These are phyloP conservation scores for Coemansia sp. DNA, from an alignment of 192 early-diverging fungal species.

Conservation along the genomic window DNA sequence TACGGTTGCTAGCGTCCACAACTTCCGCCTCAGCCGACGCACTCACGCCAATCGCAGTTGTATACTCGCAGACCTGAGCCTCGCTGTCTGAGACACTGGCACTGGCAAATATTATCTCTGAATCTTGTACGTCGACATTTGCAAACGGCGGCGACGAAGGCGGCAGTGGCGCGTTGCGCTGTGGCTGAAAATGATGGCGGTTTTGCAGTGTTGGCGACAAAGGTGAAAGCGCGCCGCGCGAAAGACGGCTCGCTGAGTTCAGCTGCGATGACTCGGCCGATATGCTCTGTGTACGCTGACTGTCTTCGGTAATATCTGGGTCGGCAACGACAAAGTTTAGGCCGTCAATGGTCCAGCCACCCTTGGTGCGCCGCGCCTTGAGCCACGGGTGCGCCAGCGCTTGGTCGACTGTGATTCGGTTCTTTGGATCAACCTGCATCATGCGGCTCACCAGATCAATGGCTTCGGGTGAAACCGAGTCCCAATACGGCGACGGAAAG, in stretches of 20 bases:
- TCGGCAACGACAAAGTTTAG: slow-evolving; percentile 37
- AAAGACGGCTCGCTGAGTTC: neutral
- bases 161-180: slow-evolving; percentile 29
- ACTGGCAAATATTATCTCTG: slow-evolving; percentile 8
- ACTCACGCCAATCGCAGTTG: slow-evolving; percentile 12
- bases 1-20: slow-evolving; percentile 14
- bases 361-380: slow-evolving; percentile 19
- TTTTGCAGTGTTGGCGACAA: slow-evolving; percentile 15
- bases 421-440: slow-evolving; percentile 52
- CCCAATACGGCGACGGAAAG: slow-evolving; percentile 83
- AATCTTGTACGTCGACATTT: slow-evolving; percentile 5
- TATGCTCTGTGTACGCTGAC: slow-evolving; percentile 48
- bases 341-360: slow-evolving; percentile 32
- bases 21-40: slow-evolving; percentile 1
- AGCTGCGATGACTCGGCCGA: slow-evolving; percentile 44
- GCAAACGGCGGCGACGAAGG: slow-evolving; percentile 19
- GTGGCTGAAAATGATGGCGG: neutral
- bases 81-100: slow-evolving; percentile 29
- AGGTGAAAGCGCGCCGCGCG: slow-evolving; percentile 15
- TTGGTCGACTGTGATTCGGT: slow-evolving; percentile 55
- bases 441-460: slow-evolving; percentile 56
- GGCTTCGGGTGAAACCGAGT: slow-evolving; percentile 62
- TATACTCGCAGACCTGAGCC: neutral
- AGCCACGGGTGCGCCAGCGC: slow-evolving; percentile 62
- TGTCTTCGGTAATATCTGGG: slow-evolving; percentile 40